Percentiles rank a stretch among this genome's conserved stretches.
Conservation (phyloP, 169 alveolate genomes). For the Babesia bigemina region DNA sequence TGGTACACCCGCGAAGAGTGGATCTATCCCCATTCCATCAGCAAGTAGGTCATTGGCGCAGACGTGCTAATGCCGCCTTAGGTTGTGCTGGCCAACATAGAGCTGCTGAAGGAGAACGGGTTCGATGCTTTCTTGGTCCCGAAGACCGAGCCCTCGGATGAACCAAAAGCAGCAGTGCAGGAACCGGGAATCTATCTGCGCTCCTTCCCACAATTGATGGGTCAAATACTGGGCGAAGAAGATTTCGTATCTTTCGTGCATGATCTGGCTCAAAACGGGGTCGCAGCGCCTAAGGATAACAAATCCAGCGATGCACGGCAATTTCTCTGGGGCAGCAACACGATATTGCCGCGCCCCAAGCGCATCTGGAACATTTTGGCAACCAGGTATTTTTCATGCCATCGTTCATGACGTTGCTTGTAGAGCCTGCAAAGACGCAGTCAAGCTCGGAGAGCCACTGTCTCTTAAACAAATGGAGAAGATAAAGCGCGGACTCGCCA, state of each 20-base stretch:
- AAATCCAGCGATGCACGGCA: neutral
- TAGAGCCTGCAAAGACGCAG: conserved; percentile 96
- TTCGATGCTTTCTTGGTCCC: conserved; percentile 41
- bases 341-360: conserved; percentile 79
- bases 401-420: conserved; percentile 6
- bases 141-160: conserved; percentile 4
- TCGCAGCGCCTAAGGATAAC: neutral
- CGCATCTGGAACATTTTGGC: conserved; percentile 86
- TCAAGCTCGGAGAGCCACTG: conserved; percentile 95
- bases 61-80: neutral
- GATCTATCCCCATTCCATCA: conserved; percentile 83
- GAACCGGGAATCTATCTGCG: conserved; percentile 57
- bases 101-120: conserved; percentile 53
- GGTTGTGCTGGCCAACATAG: conserved; percentile 60
- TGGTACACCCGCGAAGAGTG: conserved; percentile 89
- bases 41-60: conserved; percentile 19
- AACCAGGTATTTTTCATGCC: conserved; percentile 72
- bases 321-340: conserved; percentile 54
- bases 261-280: conserved; percentile 39
- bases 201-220: conserved; percentile 58
- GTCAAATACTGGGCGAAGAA: conserved; percentile 63
- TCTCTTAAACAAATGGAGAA: conserved; percentile 84
- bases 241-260: conserved; percentile 62
- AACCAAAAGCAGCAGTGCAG: neutral
- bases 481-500: conserved; percentile 84